Conservation (phyloP, 306 rosid species). For the Betula pendula region DNA sequence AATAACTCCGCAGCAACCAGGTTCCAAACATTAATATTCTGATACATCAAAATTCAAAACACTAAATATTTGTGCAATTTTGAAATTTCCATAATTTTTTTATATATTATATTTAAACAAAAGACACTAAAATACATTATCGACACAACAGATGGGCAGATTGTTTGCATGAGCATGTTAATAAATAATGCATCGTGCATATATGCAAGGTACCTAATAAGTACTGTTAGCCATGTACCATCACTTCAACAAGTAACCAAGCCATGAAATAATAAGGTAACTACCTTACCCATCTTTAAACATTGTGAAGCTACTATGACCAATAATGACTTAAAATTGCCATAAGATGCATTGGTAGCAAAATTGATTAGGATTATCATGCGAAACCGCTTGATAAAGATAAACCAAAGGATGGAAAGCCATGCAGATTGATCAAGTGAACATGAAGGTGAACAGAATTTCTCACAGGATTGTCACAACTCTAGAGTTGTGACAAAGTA, state of each 20-base stretch:
- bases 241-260: neutral
- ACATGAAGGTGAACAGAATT: neutral
- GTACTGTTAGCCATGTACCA: neutral
- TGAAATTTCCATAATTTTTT: too few species aligned
- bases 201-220: neutral
- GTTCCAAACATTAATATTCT: too few species aligned
- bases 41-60: too few species aligned
- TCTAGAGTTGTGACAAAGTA: conserved; percentile 4
- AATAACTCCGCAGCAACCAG: too few species aligned
- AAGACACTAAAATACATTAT: too few species aligned
- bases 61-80: too few species aligned
- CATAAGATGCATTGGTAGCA: neutral
- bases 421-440: neutral
- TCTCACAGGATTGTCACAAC: too few species aligned
- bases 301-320: neutral
- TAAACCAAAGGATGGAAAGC: neutral
- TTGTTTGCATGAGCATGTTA: neutral
- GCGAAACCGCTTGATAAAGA: neutral
- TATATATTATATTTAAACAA: too few species aligned
- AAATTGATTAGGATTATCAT: neutral
- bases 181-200: neutral
- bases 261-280: neutral
- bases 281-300: neutral
- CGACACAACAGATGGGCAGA: neutral
- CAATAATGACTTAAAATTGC: neutral